These are phyloP conservation scores for Eudorina sp. DNA, from an alignment of 139 green algal genomes.

Conservation along the genomic window DNA sequence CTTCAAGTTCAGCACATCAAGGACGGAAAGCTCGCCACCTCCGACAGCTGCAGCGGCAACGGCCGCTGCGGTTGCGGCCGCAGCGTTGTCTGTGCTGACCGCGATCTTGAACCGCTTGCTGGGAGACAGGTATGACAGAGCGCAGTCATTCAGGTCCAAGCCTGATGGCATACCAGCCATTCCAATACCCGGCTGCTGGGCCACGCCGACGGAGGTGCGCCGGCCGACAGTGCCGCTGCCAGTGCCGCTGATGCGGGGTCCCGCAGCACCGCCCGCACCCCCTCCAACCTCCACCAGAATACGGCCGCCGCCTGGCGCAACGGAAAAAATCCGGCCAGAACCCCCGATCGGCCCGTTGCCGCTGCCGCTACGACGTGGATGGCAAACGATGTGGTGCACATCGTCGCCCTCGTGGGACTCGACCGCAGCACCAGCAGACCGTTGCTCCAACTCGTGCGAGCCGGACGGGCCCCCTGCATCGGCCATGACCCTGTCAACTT, in stretches of 20 bases:
- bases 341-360: background rate
- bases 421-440: background rate
- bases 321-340: background rate
- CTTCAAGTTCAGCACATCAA: background rate
- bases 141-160: background rate
- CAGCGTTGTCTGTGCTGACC: background rate
- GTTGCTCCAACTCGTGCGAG: background rate
- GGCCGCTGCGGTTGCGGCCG: background rate
- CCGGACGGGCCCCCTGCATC: background rate
- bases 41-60: background rate
- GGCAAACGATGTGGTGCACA: background rate
- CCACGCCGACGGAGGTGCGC: background rate
- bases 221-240: too few relatives aligned
- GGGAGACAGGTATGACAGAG: background rate
- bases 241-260: background rate
- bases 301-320: background rate
- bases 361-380: background rate
- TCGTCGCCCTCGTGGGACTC: background rate
- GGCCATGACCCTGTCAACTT: too few relatives aligned
- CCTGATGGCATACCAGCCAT: background rate
- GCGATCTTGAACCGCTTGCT: conserved; percentile 31
- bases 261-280: background rate
- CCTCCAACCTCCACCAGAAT: background rate
- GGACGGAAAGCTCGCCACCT: background rate
- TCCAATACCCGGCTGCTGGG: background rate